phyloP scores from a whole-genome alignment of 768 basidiomycete species.

The Phanerochaete sordida region DNA sequence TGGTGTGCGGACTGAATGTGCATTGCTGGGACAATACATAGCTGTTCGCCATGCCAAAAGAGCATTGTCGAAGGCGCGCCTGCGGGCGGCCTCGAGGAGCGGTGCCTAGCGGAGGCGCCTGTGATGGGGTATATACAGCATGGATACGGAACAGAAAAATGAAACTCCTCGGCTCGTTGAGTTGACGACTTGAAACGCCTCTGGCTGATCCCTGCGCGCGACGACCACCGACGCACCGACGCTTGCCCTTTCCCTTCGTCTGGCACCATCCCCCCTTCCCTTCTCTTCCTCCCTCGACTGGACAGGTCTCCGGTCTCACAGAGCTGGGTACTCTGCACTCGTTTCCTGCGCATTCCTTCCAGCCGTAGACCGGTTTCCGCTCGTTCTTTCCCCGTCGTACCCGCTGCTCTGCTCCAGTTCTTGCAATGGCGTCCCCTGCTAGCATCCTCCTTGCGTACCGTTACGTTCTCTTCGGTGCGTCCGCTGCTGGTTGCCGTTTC shows the following conservation, averaged over 20 bases:
- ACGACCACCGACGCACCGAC: neutral
- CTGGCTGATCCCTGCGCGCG: neutral
- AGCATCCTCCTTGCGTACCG: slow-evolving; percentile 48
- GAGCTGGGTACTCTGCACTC: slow-evolving; percentile 22
- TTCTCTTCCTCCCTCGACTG: slow-evolving; percentile 17
- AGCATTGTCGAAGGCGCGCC: neutral
- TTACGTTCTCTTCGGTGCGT: slow-evolving; percentile 59
- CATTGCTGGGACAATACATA: neutral
- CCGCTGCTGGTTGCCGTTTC: neutral
- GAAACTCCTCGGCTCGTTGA: neutral
- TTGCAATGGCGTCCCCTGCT: slow-evolving; percentile 35
- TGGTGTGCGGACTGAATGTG: neutral
- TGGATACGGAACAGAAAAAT: neutral
- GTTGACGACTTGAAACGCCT: slow-evolving; percentile 5
- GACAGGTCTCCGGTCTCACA: slow-evolving; percentile 29
- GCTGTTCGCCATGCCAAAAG: neutral
- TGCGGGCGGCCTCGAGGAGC: neutral
- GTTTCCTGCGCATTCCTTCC: slow-evolving; percentile 15
- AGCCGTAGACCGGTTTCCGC: slow-evolving; percentile 32
- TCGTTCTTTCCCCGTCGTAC: too few relatives aligned
- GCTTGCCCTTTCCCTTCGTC: neutral
- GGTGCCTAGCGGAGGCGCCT: neutral
- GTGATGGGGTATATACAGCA: slow-evolving; percentile 1
- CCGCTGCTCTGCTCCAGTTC: too few relatives aligned
- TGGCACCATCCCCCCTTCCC: neutral